Percentiles rank a stretch among this genome's conserved stretches.
Evolutionary conservation across 257 asterid species (phyloP).

Genomic region (Ocimum tenuiflorum): DNA sequence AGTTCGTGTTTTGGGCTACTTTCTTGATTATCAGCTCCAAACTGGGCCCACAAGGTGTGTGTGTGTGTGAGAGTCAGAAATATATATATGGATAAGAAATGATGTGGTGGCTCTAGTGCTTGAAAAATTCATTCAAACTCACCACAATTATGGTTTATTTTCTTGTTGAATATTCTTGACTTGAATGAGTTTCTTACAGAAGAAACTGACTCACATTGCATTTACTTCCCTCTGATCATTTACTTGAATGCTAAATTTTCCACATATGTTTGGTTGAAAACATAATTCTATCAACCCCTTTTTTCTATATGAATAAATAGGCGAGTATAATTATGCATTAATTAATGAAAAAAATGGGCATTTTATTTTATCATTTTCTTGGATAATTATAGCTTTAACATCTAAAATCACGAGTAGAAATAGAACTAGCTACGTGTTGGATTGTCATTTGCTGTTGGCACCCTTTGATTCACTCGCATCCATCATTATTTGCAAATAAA

Average conservation of each 20-base stretch:
- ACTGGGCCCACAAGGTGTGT: slow-evolving; percentile 13
- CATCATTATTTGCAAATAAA: too few relatives aligned
- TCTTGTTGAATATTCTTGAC: slow-evolving; percentile 22
- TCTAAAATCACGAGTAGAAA: too few relatives aligned
- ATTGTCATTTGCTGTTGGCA: too few relatives aligned
- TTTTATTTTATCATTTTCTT: too few relatives aligned
- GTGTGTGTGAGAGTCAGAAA: neutral
- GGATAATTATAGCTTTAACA: too few relatives aligned
- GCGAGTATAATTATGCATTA: too few relatives aligned
- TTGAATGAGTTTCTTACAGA: slow-evolving; percentile 10
- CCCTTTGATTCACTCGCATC: too few relatives aligned
- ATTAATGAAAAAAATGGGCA: too few relatives aligned
- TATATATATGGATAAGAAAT: slow-evolving; percentile 7
- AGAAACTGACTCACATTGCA: neutral
- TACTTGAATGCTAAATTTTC: slow-evolving; percentile 18
- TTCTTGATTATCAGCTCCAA: slow-evolving; percentile 12
- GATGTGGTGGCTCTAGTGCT: slow-evolving; percentile 7
- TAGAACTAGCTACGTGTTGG: too few relatives aligned
- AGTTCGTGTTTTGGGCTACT: slow-evolving; percentile 22
- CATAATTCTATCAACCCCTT: neutral
- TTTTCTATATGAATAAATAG: neutral
- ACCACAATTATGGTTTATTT: neutral
- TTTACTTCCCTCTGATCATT: slow-evolving; percentile 19
- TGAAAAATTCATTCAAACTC: slow-evolving; percentile 16
- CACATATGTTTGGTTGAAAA: neutral